Percentiles rank a stretch among this genome's conserved stretches.
Evolutionary conservation across 495 filamentous ascomycete genomes (phyloP).

Genomic region (Delitschia confertaspora): DNA sequence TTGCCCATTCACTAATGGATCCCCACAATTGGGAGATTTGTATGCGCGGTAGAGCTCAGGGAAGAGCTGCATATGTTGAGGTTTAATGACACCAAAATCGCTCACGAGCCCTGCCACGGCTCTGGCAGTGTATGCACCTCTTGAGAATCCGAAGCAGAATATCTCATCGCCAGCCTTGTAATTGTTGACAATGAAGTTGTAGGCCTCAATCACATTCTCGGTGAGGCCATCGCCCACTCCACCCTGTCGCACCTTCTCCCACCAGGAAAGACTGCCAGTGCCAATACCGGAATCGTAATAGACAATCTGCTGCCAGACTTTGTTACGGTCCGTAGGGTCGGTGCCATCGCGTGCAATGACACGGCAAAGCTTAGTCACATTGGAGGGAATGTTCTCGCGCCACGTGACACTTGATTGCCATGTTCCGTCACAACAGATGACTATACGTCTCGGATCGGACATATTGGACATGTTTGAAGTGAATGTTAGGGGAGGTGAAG

Average conservation of each 20-base stretch:
- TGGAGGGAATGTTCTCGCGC: conserved; percentile 22
- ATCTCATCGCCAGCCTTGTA: conserved; percentile 49
- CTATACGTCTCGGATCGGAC: too few relatives aligned
- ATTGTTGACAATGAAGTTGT: conserved; percentile 44
- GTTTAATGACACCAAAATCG: conserved; percentile 39
- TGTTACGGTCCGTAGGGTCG: conserved; percentile 10
- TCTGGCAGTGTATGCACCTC: conserved; percentile 51
- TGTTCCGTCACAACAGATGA: conserved; percentile 26
- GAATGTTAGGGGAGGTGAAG: too few relatives aligned
- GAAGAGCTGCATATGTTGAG: conserved; percentile 32
- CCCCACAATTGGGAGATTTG: conserved; percentile 19
- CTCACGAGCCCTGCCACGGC: conserved; percentile 48
- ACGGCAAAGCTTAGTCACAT: conserved; percentile 24
- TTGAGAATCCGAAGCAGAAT: conserved; percentile 52
- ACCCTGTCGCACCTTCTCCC: conserved; percentile 12
- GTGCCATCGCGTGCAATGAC: conserved; percentile 16
- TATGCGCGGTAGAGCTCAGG: conserved; percentile 30
- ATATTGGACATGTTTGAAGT: too few relatives aligned
- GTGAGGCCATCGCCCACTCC: conserved; percentile 31
- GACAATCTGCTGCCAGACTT: conserved; percentile 38
- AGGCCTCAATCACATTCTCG: conserved; percentile 44
- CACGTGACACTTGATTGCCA: conserved; percentile 20
- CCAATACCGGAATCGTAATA: conserved; percentile 52
- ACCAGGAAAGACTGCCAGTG: conserved; percentile 26
- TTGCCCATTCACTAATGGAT: too few relatives aligned